phyloP scores from a whole-genome alignment of 495 filamentous ascomycete species.

The Extremus antarcticus region DNA sequence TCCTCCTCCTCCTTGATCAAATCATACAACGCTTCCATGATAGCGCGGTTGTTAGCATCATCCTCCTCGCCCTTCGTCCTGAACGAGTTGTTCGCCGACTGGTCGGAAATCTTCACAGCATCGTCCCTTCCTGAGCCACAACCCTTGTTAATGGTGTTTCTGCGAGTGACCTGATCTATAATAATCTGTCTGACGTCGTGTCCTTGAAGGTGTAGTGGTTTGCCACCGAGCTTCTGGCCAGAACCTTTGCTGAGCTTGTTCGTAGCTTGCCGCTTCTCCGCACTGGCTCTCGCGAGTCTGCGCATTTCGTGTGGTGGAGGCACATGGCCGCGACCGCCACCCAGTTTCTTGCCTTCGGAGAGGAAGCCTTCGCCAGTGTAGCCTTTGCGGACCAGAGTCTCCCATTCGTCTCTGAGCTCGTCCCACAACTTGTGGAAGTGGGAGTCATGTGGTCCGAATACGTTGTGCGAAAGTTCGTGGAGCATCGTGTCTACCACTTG shows the following conservation, averaged over 20 bases:
- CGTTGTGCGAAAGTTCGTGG: slow-evolving; percentile 88
- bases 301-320: slow-evolving; percentile 61
- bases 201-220: slow-evolving; percentile 43
- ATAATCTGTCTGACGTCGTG: slow-evolving; percentile 67
- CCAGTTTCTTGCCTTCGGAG: slow-evolving; percentile 60
- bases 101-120: slow-evolving; percentile 49
- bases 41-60: slow-evolving; percentile 82
- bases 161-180: slow-evolving; percentile 57
- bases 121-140: slow-evolving; percentile 65
- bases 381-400: slow-evolving; percentile 61
- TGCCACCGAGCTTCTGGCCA: slow-evolving; percentile 66
- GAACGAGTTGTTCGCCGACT: slow-evolving; percentile 64
- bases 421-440: slow-evolving; percentile 81
- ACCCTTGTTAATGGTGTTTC: slow-evolving; percentile 53
- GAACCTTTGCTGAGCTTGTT: slow-evolving; percentile 42
- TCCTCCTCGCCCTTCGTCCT: slow-evolving; percentile 78
- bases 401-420: slow-evolving; percentile 75
- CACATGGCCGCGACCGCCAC: slow-evolving; percentile 44
- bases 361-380: slow-evolving; percentile 91
- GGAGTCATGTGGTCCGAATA: slow-evolving; percentile 69
- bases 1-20: slow-evolving; percentile 77
- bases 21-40: slow-evolving; percentile 77
- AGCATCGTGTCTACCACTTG: slow-evolving; percentile 84
- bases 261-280: slow-evolving; percentile 56
- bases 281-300: slow-evolving; percentile 56